Conservation (phyloP, 768 basidiomycete genomes). For the Russula emetica region DNA sequence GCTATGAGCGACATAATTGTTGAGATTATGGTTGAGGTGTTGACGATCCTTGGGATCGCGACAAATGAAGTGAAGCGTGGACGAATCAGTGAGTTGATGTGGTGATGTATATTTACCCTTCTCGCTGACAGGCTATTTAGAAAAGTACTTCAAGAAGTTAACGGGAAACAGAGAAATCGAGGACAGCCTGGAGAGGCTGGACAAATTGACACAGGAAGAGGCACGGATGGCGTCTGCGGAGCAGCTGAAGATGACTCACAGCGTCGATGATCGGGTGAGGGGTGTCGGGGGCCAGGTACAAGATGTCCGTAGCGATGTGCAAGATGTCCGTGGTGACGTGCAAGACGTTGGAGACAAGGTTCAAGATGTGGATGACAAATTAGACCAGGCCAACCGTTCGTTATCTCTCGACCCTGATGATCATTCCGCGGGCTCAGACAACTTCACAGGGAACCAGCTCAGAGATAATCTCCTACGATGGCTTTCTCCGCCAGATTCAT, state of each 20-base stretch:
- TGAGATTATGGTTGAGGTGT: no score
- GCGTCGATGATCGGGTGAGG: background rate
- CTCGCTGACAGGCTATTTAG: no score
- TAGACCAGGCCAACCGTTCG: background rate
- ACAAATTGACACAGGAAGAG: slow-evolving; percentile 6
- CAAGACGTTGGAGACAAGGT: no score
- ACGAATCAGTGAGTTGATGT: no score
- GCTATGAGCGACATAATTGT: no score
- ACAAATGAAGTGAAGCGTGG: no score
- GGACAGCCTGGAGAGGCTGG: background rate
- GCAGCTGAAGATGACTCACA: background rate
- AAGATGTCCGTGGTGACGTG: background rate
- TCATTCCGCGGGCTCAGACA: background rate
- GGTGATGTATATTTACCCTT: no score
- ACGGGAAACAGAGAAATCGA: background rate
- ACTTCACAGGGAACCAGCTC: background rate
- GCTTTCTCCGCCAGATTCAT: background rate
- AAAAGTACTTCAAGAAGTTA: background rate
- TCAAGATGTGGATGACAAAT: background rate
- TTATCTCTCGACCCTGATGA: background rate
- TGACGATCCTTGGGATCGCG: no score
- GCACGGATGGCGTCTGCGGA: slow-evolving; percentile 1
- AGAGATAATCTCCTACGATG: background rate
- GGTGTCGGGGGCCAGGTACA: background rate
- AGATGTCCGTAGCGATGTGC: background rate